Base-by-base conservation (phyloP, 2,329 filamentous ascomycete genomes). In the Botrytis tulipae region DNA sequence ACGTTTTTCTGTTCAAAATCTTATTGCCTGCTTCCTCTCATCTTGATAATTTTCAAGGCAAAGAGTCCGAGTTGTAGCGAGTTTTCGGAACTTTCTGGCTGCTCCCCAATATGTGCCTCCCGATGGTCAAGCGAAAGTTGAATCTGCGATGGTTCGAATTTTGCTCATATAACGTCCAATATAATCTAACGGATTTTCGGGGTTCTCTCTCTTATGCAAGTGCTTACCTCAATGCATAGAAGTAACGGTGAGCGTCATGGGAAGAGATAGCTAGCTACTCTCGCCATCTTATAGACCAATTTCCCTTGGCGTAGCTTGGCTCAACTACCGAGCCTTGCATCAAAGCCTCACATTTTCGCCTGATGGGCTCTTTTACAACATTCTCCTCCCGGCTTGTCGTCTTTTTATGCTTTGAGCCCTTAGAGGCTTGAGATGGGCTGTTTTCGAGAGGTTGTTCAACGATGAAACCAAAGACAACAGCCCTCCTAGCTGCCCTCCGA, bases 381-480 rank as follows among this genome's bases (percentile, higher is more conserved):
- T 59, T 42, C 54, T 72, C 70, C 48, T 60, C 70, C 48, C 70
- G 32, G 20, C 29, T 68, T 35, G 29, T 9, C 20, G 48, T 67
- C 37, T 67, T 72, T 22, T 72, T 68, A 6, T 72, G 70, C 48
- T 40, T 72, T 46, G 62, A 46, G 22, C 70, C 62, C 22, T 72
- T 72, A 7, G 10, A 48, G n/a, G 25, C n/a, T 35, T 72, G 70
- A n/a, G 60, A 42, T 46, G 46, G 40, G 22, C n/a, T 37, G 0
- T 29, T 20, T 72, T 66, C 60, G 6, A 25, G 10, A 22, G 48
- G 8, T 16, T 67, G 48, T 16, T 73, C 35, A 7, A 67, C 59
- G 16, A 69, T 22, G 32, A 77, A 77, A 8, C 76, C 75, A 74
- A 77, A 77, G 3, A 71, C 76, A 35, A 77, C 75, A 9, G 75